A percentile compares a stretch with the other conserved stretches of the same genome.
These are phyloP conservation scores for Protea cynaroides DNA, from an alignment of 164 flowering plant species.

Conservation along the genomic window DNA sequence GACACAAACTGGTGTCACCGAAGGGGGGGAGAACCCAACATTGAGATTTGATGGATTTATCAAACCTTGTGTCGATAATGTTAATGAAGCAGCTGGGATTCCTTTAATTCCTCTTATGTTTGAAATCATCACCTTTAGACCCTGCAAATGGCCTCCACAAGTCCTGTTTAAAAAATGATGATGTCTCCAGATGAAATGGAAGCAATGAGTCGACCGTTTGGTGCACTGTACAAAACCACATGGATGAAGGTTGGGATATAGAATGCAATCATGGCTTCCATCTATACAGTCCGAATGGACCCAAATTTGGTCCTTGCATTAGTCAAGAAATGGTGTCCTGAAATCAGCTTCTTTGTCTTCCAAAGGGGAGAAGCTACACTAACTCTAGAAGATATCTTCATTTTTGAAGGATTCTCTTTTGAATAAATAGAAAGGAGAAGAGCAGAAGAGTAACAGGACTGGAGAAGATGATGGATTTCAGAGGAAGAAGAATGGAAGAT, in stretches of 20 bases:
- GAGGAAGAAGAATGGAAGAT: too few species aligned
- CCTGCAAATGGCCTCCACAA: background rate
- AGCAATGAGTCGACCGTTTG: slow-evolving; percentile 27
- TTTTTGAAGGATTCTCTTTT: slow-evolving; percentile 31
- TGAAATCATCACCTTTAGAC: background rate
- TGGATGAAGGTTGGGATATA: slow-evolving; percentile 27
- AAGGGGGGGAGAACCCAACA: slow-evolving; percentile 2
- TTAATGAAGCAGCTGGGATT: background rate
- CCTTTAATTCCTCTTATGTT: background rate
- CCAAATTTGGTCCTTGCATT: slow-evolving; percentile 18
- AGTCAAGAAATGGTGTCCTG: slow-evolving; percentile 22
- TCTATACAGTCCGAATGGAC: slow-evolving; percentile 1
- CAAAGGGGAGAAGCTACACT: slow-evolving; percentile 39
- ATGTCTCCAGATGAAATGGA: slow-evolving; percentile 17
- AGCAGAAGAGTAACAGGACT: too few species aligned
- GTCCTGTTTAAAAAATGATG: slow-evolving; percentile 14
- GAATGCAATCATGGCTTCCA: slow-evolving; percentile 24
- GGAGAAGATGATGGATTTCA: too few species aligned
- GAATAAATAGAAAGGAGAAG: too few species aligned
- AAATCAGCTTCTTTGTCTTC: slow-evolving; percentile 30
- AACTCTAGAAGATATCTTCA: slow-evolving; percentile 30
- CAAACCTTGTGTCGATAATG: background rate
- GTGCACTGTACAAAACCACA: background rate
- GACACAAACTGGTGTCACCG: slow-evolving; percentile 1
- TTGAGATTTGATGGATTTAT: slow-evolving; percentile 8